Base-by-base conservation (phyloP, 2,329 filamentous ascomycete species). In the Clarireedia paspali region DNA sequence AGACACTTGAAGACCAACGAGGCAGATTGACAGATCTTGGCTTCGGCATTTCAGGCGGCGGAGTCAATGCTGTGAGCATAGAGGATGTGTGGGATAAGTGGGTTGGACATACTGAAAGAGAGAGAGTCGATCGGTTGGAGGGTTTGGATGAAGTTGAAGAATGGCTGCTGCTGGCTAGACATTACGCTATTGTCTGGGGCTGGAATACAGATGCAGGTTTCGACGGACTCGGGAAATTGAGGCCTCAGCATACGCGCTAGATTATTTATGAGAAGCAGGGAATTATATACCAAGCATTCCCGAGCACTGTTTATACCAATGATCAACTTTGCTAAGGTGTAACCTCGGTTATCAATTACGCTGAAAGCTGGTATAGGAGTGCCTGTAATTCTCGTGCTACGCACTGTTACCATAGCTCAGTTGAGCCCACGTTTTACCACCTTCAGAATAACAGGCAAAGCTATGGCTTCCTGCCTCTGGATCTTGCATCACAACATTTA, bases 131-230 rank as follows among this genome's bases (percentile, higher is more conserved):
- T 61, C 72, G 74, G 10, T 70, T 96, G 26, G 91, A 99, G 70
- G 91, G 94, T 66, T 71, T 99, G 60, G 94, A 99, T 72, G 94
- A 99, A 72, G 80, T 96, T 24, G 94, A 99, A 72, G 94, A 99
- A 73, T 95, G 94, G 87, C 79, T 86, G 66, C 72, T 99, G 63
- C 72, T 99, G 64, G 89, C 91, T 0, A 82, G 80, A 61, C 94
- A 99, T 75, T 99, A 99, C 67, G 84, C 91, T 61, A 80, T 99
- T 45, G 85, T 84, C 4, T 97, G 92, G 92, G 94, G 85, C 1
- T 95, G 88, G 82, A 84, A 38, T 14, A 15, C 14, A 6, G 44
- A 48, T 34, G 27, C 17, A 4, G 55, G 55, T n/a, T 57, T 57
- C 23, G 50, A 57, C 17, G 26, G 55, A 10, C 26, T 55, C 17